Percentiles rank a stretch among this genome's conserved stretches.
Evolutionary conservation across 108 stramenopile genomes (phyloP).

Genomic region (Skeletonema menzelii): DNA sequence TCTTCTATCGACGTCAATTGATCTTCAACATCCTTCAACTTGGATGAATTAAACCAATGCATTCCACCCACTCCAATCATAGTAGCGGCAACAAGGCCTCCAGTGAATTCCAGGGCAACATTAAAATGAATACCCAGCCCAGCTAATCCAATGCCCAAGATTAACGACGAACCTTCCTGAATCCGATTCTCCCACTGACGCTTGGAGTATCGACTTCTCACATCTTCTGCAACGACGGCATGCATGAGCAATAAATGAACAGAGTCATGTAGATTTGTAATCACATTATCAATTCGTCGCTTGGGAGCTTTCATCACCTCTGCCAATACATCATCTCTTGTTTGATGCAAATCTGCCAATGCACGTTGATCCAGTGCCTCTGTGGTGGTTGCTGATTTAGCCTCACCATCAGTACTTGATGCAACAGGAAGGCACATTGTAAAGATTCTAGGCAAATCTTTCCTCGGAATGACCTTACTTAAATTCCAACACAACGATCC

Average conservation of each 20-base stretch:
- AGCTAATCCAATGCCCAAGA: constrained; percentile 41
- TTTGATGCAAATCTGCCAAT: constrained; percentile 81
- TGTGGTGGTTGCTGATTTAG: constrained; percentile 18
- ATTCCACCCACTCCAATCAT: constrained; percentile 75
- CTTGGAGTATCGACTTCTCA: constrained; percentile 50
- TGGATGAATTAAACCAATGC: constrained; percentile 73
- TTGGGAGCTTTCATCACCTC: constrained; percentile 96
- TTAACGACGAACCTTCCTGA: constrained; percentile 40
- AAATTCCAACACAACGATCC: constrained; percentile 99
- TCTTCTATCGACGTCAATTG: constrained; percentile 60
- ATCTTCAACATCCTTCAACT: constrained; percentile 61
- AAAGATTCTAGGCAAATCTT: constrained; percentile 98
- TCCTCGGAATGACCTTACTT: constrained; percentile 91
- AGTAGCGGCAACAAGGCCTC: constrained; percentile 66
- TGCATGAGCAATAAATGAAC: constrained; percentile 87
- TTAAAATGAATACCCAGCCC: constrained; percentile 41
- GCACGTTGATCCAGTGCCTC: constrained; percentile 49
- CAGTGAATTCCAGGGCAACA: constrained; percentile 53
- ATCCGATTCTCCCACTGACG: constrained; percentile 54
- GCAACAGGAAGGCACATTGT: constrained; percentile 95
- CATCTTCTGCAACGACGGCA: constrained; percentile 63
- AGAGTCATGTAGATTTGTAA: constrained; percentile 94
- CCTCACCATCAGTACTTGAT: constrained; percentile 7
- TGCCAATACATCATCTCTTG: constrained; percentile 88
- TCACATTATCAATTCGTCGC: constrained; percentile 97